Percentiles rank a stretch among this genome's conserved stretches.
phyloP scores from a whole-genome alignment of 2,329 filamentous ascomycete species.

The Fusarium cyanostomum region DNA sequence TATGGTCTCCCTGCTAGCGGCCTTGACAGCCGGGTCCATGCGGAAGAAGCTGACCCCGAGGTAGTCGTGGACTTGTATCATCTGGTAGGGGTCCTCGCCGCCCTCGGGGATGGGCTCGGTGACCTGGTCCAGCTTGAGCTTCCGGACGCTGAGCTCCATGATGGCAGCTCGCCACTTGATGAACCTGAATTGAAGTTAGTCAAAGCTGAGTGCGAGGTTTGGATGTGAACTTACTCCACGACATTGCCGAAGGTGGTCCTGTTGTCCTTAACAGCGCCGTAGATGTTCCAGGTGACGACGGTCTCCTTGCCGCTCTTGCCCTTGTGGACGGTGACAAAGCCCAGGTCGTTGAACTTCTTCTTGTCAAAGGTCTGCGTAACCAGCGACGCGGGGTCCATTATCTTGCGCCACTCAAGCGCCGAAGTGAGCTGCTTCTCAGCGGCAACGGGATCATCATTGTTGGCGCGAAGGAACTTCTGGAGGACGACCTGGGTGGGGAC shows the following conservation, averaged over 20 bases:
- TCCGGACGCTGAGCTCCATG: constrained; percentile 85
- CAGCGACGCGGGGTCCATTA: constrained; percentile 75
- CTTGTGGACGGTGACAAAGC: constrained; percentile 80
- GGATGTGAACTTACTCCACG: constrained; percentile 70
- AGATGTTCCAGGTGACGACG: constrained; percentile 91
- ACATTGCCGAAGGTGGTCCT: constrained; percentile 85
- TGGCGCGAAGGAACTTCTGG: constrained; percentile 94
- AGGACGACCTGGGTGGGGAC: constrained; percentile 84
- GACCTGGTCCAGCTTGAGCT: constrained; percentile 75
- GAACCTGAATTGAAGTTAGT: constrained; percentile 66
- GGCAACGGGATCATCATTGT: constrained; percentile 76
- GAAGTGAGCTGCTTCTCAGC: constrained; percentile 81
- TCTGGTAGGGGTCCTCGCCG: constrained; percentile 85
- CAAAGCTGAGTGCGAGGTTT: not conserved
- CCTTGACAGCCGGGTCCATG: constrained; percentile 78
- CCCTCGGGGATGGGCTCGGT: constrained; percentile 77
- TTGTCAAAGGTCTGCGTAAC: constrained; percentile 71
- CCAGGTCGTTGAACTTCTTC: constrained; percentile 78
- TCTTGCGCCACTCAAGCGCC: constrained; percentile 84
- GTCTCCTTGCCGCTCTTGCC: constrained; percentile 65
- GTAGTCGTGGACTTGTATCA: constrained; percentile 95
- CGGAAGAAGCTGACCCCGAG: constrained; percentile 86
- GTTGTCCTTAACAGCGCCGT: constrained; percentile 84
- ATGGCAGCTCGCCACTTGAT: constrained; percentile 88
- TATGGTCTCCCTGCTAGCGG: constrained; percentile 82